These are phyloP conservation scores for Fusarium goolgardi DNA, from an alignment of 2,329 filamentous ascomycete species.

Conservation along the genomic window DNA sequence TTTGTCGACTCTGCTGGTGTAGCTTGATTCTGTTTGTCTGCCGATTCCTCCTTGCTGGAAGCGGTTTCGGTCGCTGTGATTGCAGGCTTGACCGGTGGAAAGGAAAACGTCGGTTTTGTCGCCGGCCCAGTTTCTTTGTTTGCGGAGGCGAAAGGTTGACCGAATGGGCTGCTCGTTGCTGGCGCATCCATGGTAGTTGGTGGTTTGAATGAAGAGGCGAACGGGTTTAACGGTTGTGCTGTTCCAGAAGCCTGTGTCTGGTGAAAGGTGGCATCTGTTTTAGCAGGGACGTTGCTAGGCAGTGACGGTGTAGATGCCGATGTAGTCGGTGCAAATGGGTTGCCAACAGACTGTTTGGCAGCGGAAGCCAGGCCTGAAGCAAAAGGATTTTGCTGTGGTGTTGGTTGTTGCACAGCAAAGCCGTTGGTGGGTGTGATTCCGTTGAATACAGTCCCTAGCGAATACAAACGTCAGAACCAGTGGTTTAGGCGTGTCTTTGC, in stretches of 20 bases:
- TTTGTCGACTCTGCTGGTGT: conserved; percentile 12
- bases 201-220: conserved; percentile 25
- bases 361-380: conserved; percentile 19
- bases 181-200: neutral
- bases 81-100: conserved; percentile 13
- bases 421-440: conserved; percentile 30
- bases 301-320: conserved; percentile 14
- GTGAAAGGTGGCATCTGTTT: conserved; percentile 5
- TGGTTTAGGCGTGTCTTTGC: conserved; percentile 44
- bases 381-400: conserved; percentile 42
- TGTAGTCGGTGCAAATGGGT: conserved; percentile 37
- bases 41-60: conserved; percentile 5
- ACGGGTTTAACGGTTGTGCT: conserved; percentile 27
- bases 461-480: conserved; percentile 48
- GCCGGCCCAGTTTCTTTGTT: conserved; percentile 1
- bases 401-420: conserved; percentile 35
- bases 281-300: conserved; percentile 12
- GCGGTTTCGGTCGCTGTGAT: conserved; percentile 2
- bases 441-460: conserved; percentile 45
- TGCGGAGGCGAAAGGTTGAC: conserved; percentile 5
- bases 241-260: conserved; percentile 9
- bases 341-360: conserved; percentile 22
- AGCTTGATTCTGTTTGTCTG: conserved; percentile 2
- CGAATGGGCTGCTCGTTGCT: conserved; percentile 26
- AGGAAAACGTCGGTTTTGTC: conserved; percentile 17